A percentile compares a stretch with the other conserved stretches of the same genome.
These are phyloP conservation scores for Salinomyces thailandicus DNA, from an alignment of 2,329 filamentous ascomycete genomes.

Conservation along the genomic window DNA sequence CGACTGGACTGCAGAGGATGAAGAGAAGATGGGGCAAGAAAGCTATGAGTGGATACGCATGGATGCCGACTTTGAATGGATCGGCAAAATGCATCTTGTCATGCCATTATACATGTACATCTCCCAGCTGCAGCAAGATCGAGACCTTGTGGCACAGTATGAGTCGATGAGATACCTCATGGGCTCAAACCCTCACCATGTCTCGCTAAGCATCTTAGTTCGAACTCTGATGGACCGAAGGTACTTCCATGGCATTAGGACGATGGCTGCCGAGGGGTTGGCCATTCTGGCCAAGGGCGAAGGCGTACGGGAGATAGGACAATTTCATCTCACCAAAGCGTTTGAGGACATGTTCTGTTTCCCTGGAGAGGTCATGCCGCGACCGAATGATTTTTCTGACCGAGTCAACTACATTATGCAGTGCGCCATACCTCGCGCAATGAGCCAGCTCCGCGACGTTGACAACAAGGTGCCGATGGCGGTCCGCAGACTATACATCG, in stretches of 20 bases:
- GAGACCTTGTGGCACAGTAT: conserved; percentile 82
- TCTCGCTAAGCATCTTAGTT: conserved; percentile 80
- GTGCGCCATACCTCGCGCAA: conserved; percentile 68
- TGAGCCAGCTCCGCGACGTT: conserved; percentile 65
- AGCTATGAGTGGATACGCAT: conserved; percentile 98
- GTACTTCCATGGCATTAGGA: conserved; percentile 88
- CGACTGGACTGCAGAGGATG: conserved; percentile 83
- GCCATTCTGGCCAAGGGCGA: conserved; percentile 55
- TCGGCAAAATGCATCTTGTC: conserved; percentile 69
- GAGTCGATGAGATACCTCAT: conserved; percentile 33
- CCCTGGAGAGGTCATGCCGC: conserved; percentile 60
- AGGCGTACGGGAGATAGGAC: conserved; percentile 60
- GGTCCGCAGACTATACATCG: conserved; percentile 74
- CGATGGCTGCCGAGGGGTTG: conserved; percentile 70
- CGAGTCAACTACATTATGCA: conserved; percentile 77
- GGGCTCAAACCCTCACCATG: conserved; percentile 51
- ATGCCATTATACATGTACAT: conserved; percentile 97
- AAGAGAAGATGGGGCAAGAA: conserved; percentile 85
- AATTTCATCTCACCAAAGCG: conserved; percentile 72
- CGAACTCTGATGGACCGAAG: conserved; percentile 82
- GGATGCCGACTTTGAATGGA: conserved; percentile 97
- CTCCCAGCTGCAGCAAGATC: conserved; percentile 91
- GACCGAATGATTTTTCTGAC: conserved; percentile 84
- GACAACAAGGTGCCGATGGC: conserved; percentile 67
- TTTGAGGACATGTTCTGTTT: conserved; percentile 86